Conservation (phyloP, 768 basidiomycete genomes). For the Trametopsis cervina region DNA sequence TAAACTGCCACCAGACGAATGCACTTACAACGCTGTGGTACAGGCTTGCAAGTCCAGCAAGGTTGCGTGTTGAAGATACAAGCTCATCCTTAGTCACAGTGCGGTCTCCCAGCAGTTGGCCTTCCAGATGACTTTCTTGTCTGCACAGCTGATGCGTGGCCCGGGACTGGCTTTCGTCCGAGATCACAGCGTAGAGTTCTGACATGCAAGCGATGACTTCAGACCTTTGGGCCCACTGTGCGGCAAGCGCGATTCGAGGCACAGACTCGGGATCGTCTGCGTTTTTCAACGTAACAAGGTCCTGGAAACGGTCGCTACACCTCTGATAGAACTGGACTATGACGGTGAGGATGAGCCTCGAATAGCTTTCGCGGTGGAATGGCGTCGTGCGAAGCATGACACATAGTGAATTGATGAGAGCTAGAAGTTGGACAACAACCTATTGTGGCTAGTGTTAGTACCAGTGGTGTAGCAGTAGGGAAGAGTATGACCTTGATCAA, state of each 20-base stretch:
- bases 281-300: constrained; percentile 45
- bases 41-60: constrained; percentile 69
- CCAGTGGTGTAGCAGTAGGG: not conserved
- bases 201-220: constrained; percentile 72
- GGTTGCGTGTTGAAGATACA: constrained; percentile 61
- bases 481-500: constrained; percentile 58
- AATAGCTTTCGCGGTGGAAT: constrained; percentile 93
- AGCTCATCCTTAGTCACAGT: constrained; percentile 57
- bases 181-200: constrained; percentile 42
- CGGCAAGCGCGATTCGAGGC: constrained; percentile 47
- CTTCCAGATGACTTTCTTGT: constrained; percentile 78
- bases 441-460: constrained; percentile 22
- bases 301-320: constrained; percentile 83
- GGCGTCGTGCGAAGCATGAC: constrained; percentile 87
- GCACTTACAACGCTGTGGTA: constrained; percentile 79
- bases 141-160: constrained; percentile 52
- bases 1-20: not conserved
- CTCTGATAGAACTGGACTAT: constrained; percentile 96
- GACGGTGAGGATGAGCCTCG: constrained; percentile 86
- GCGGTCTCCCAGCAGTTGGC: constrained; percentile 52
- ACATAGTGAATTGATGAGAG: constrained; percentile 86
- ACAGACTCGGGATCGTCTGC: constrained; percentile 28
- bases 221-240: constrained; percentile 80
- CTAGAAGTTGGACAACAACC: constrained; percentile 82
- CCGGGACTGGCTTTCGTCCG: constrained; percentile 33